Conservation (phyloP, 305 asterid genomes). For the Stenogyne calaminthoides region DNA sequence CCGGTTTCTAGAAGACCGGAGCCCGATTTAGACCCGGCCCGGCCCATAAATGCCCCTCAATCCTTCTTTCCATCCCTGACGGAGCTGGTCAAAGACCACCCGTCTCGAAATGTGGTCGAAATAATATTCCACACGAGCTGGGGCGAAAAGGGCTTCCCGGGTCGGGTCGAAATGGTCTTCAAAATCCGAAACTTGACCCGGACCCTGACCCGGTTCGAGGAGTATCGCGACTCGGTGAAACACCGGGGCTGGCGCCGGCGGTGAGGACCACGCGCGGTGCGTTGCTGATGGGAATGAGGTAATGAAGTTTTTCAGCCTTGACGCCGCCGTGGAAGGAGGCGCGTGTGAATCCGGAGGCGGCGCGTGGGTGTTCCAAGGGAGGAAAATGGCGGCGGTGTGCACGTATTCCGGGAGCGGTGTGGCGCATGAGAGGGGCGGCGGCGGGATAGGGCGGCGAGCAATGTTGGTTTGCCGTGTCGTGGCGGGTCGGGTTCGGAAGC, state of each 20-base stretch:
- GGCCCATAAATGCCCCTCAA: constrained; percentile 34
- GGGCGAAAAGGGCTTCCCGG: constrained; percentile 61
- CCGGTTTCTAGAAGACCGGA: constrained; percentile 47
- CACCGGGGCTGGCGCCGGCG: constrained; percentile 43
- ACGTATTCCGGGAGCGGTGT: constrained; percentile 75
- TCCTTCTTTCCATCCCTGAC: constrained; percentile 62
- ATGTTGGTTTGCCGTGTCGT: constrained; percentile 92
- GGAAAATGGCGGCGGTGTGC: constrained; percentile 61
- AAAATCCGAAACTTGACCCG: constrained; percentile 79
- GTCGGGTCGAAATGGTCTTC: constrained; percentile 81
- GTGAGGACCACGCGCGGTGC: constrained; percentile 76
- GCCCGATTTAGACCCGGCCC: constrained; percentile 23
- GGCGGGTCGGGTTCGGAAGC: constrained; percentile 73
- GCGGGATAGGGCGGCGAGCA: constrained; percentile 75
- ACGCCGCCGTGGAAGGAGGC: constrained; percentile 58
- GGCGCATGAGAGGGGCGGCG: constrained; percentile 85
- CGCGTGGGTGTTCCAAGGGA: constrained; percentile 55
- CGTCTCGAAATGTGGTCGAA: constrained; percentile 92
- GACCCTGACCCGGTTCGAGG: constrained; percentile 79
- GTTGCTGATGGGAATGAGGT: constrained; percentile 93
- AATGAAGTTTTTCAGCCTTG: constrained; percentile 81
- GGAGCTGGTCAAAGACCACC: constrained; percentile 79
- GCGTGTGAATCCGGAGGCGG: constrained; percentile 54
- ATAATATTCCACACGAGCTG: constrained; percentile 89
- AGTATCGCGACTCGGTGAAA: constrained; percentile 66